phyloP scores from a whole-genome alignment of 495 filamentous ascomycete genomes.

The Xylaria telfairii region DNA sequence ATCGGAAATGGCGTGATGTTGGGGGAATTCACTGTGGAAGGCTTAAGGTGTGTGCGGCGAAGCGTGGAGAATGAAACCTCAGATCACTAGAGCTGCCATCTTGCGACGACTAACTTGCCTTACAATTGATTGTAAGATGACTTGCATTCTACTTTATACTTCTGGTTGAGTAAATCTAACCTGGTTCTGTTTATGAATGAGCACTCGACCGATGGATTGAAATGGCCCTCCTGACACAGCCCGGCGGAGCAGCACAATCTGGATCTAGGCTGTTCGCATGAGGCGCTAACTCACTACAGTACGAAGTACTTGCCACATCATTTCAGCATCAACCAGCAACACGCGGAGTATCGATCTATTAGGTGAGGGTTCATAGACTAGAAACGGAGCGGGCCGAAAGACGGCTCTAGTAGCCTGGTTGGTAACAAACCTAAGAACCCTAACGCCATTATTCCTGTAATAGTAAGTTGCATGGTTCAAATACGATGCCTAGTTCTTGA shows the following conservation, averaged over 20 bases:
- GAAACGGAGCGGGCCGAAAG: conserved; percentile 17
- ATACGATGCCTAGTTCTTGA: background rate
- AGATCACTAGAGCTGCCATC: background rate
- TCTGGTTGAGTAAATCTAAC: background rate
- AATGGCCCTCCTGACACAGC: background rate
- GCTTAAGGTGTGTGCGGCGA: background rate
- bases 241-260: background rate
- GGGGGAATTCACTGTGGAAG: background rate
- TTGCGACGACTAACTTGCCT: background rate
- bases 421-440: background rate
- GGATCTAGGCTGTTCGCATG: background rate
- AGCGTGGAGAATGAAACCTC: background rate
- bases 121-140: background rate
- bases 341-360: background rate
- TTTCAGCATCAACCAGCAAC: background rate
- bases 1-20: background rate
- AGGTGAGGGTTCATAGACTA: background rate
- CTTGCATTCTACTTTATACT: background rate
- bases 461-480: background rate
- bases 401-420: background rate
- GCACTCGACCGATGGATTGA: background rate
- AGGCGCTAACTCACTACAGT: conserved; percentile 1
- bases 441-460: background rate
- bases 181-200: background rate
- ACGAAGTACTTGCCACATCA: background rate